phyloP scores from a whole-genome alignment of 768 basidiomycete genomes.

The Boletus eberwhitei region DNA sequence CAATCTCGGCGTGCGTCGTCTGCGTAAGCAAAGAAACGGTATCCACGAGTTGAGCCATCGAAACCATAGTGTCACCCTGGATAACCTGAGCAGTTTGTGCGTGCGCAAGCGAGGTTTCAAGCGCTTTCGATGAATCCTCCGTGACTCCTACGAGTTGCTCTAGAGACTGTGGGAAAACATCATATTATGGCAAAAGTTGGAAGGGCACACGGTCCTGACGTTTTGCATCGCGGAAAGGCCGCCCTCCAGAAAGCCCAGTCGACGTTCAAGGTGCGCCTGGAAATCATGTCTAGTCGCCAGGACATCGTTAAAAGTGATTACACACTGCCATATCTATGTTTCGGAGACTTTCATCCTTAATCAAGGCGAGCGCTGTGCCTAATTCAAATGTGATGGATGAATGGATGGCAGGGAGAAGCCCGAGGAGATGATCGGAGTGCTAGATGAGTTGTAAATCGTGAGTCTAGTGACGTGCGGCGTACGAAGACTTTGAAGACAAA shows the following conservation, averaged over 20 bases:
- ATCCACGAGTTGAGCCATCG: constrained; percentile 35
- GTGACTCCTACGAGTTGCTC: constrained; percentile 15
- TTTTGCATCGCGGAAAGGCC: constrained; percentile 30
- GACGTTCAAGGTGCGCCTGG: constrained; percentile 31
- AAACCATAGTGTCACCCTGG: constrained; percentile 37
- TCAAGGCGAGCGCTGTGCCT: constrained; percentile 22
- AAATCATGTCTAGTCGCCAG: constrained; percentile 6
- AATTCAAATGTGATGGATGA: constrained; percentile 26
- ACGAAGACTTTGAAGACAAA: constrained; percentile 6
- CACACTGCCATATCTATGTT: constrained; percentile 27
- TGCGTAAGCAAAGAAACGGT: constrained; percentile 37
- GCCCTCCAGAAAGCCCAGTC: constrained; percentile 24
- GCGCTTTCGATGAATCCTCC: constrained; percentile 23
- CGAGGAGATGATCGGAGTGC: constrained; percentile 30
- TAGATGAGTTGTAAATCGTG: constrained; percentile 6
- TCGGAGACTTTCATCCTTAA: constrained; percentile 28
- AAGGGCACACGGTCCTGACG: constrained; percentile 21
- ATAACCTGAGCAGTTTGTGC: constrained; percentile 32
- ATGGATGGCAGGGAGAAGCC: constrained; percentile 20
- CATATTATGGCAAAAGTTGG: constrained; percentile 10
- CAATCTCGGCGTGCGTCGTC: constrained; percentile 41
- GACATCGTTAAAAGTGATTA: constrained; percentile 1
- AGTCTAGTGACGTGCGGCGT: not conserved
- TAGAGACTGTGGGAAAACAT: constrained; percentile 19
- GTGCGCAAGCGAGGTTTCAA: constrained; percentile 32